Evolutionary conservation across 1,284 basidiomycete species (phyloP).

Genomic region (Lignosus rhinocerotis): DNA sequence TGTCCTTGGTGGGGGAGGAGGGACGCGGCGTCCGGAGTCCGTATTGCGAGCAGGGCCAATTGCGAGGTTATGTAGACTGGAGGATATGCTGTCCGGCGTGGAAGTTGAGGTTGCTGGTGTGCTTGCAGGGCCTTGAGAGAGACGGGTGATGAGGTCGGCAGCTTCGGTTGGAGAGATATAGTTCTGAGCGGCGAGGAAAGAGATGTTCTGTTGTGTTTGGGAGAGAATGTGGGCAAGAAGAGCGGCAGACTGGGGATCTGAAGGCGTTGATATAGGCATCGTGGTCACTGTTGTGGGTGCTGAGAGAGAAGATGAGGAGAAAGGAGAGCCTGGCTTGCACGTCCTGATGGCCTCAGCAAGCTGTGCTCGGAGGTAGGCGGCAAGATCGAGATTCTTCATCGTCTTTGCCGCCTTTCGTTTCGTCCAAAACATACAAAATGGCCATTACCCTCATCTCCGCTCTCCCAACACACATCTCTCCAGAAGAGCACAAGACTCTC

Average conservation of each 20-base stretch:
- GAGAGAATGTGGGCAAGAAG: slow-evolving; percentile 57
- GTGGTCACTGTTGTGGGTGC: not conserved
- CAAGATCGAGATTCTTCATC: slow-evolving; percentile 4
- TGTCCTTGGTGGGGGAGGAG: slow-evolving; percentile 32
- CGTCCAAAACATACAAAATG: slow-evolving; percentile 7
- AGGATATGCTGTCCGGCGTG: slow-evolving; percentile 9
- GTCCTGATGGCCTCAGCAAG: not conserved
- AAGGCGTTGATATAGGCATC: slow-evolving; percentile 22
- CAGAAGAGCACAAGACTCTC: slow-evolving; percentile 66
- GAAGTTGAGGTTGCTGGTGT: slow-evolving; percentile 42
- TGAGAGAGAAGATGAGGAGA: not conserved
- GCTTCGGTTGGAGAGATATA: slow-evolving; percentile 57
- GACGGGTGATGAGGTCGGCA: slow-evolving; percentile 49
- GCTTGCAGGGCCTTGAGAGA: slow-evolving; percentile 41
- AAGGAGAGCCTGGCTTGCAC: not conserved
- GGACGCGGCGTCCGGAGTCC: slow-evolving; percentile 27
- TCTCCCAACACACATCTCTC: slow-evolving; percentile 61
- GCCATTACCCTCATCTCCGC: slow-evolving; percentile 44
- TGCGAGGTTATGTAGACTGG: slow-evolving; percentile 22
- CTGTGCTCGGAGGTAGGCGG: not conserved
- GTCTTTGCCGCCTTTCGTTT: not conserved
- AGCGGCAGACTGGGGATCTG: slow-evolving; percentile 35
- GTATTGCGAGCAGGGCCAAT: slow-evolving; percentile 25
- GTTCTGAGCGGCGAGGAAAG: slow-evolving; percentile 60
- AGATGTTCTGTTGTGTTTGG: slow-evolving; percentile 63